Evolutionary conservation across 2,329 filamentous ascomycete species (phyloP), one percentile per base, ranked within the genome.

Genomic region (Alternaria tenuissima): DNA sequence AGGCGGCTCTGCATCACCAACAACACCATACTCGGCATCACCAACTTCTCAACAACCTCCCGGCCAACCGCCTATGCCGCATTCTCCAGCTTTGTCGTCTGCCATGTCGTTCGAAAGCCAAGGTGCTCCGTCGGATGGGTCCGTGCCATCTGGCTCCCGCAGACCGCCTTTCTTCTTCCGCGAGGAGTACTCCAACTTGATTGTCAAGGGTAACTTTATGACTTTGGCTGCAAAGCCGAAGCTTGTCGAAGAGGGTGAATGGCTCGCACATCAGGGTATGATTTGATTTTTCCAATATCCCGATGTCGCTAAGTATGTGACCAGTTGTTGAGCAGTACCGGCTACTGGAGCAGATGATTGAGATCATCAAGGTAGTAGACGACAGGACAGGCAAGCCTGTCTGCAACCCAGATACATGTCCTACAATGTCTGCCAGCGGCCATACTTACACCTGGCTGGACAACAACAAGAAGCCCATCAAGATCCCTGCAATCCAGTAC

Each of bases 401-500:
- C 70, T 98, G 94, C 84, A 97, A 95, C 77, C 84, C 90, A 41
- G 87, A 88, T 60, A 89, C 87, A 49, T 98, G 94, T 75, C 93
- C 94, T 47, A 92, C 91, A 61, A 97, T 97, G 92, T 96, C 94
- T 59, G 95, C 95, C 72, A 94, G 94, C 79, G 86, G 95, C 72
- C 91, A 96, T 79, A 96, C 93, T 26, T 98, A 97, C 79, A 97
- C 94, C 49, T 98, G 94, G 94, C 87, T 98, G 55, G 96, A 97
- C 80, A 89, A 90, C 67, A 89, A 92, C 72, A 89, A 91, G 70
- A 90, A 93, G 75, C 93, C 94, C 11, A 93, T 96, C 66, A 94
- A 96, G 80, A 91, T 98, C 42, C 93, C 94, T 4, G 94, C 94
- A 7, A 89, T 89, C 63, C 93, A 96, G 79, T 98, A 98, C 81